Evolutionary conservation across 768 basidiomycete genomes (phyloP).

Genomic region (Tulasnella sp.): DNA sequence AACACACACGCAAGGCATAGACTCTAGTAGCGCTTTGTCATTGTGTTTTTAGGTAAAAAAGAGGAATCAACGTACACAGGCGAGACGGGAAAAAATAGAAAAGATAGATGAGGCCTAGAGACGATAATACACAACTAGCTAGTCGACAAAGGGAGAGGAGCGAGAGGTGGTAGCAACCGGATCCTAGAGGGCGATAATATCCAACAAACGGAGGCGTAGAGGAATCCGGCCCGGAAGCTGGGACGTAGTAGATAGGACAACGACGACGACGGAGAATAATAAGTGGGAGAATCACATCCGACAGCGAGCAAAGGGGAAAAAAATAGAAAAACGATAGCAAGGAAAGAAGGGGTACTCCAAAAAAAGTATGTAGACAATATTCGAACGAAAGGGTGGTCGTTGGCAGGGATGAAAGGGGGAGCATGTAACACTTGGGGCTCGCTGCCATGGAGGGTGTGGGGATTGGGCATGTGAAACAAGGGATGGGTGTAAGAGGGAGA

Average conservation of each 20-base stretch:
- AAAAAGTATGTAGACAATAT: slow-evolving; percentile 24
- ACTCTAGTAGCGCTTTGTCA: slow-evolving; percentile 6
- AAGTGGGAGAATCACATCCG: background rate
- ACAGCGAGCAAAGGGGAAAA: background rate
- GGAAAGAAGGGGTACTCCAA: slow-evolving; percentile 36
- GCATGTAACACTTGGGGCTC: background rate
- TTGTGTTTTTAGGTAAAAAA: background rate
- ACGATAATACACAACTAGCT: background rate
- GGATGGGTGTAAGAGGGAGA: background rate
- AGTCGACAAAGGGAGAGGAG: background rate
- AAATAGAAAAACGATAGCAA: background rate
- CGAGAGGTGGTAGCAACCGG: background rate
- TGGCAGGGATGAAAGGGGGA: background rate
- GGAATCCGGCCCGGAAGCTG: background rate
- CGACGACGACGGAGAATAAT: background rate
- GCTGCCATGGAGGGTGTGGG: background rate
- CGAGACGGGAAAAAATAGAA: slow-evolving; percentile 3
- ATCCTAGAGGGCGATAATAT: background rate
- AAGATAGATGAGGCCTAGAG: slow-evolving; percentile 6
- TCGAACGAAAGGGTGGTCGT: background rate
- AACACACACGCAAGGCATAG: background rate
- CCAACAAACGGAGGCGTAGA: background rate
- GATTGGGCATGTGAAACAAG: slow-evolving; percentile 1
- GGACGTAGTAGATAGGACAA: background rate
- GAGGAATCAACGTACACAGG: background rate